These are phyloP conservation scores for Colletotrichum filicis DNA, from an alignment of 2,329 filamentous ascomycete species.

Conservation along the genomic window DNA sequence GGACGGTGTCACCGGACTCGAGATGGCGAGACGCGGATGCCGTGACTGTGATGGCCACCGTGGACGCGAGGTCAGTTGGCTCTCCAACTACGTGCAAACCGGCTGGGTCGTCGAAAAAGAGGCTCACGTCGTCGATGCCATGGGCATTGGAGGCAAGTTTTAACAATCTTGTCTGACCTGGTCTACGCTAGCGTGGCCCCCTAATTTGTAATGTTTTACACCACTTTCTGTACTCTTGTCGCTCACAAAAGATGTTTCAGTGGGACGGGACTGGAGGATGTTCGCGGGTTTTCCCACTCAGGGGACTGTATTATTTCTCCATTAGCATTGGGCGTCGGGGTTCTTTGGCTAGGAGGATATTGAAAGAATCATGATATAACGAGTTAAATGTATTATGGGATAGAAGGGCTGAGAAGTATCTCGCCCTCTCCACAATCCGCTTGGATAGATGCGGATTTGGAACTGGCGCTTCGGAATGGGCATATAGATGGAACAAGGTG, in stretches of 20 bases:
- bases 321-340: constrained; percentile 29
- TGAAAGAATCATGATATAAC: constrained; percentile 26
- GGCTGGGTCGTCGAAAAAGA: constrained; percentile 31
- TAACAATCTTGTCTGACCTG: not conserved
- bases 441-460: constrained; percentile 1
- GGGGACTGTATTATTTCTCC: constrained; percentile 1
- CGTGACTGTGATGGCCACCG: constrained; percentile 45
- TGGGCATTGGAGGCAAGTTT: constrained; percentile 21
- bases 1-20: constrained; percentile 47
- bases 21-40: constrained; percentile 47
- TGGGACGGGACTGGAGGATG: not conserved
- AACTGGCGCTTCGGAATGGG: constrained; percentile 9
- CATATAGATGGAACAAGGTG: constrained; percentile 12
- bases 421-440: constrained; percentile 5
- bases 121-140: constrained; percentile 29
- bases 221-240: not conserved
- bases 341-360: constrained; percentile 12
- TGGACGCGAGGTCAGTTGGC: constrained; percentile 46
- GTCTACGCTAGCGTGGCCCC: not conserved
- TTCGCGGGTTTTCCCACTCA: not conserved
- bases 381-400: constrained; percentile 30
- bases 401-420: not conserved
- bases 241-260: constrained; percentile 9
- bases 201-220: not conserved
- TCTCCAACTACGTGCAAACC: constrained; percentile 38